phyloP scores from a whole-genome alignment of 345 rosid genomes.

The Trapa incisa region DNA sequence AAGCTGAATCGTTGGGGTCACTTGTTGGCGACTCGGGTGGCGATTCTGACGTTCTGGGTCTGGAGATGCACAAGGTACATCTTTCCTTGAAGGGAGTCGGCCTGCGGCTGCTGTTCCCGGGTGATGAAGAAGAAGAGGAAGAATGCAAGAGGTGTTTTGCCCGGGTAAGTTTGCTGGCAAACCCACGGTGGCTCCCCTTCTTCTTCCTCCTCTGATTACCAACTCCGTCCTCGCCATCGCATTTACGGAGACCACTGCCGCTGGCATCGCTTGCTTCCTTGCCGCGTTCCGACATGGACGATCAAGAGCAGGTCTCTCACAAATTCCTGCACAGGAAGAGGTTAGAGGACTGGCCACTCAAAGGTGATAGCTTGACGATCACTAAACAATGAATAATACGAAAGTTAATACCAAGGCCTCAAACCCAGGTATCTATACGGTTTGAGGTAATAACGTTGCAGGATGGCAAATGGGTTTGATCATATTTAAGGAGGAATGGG shows the following conservation, averaged over 20 bases:
- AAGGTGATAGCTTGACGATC: neutral
- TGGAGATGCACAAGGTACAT: constrained; percentile 23
- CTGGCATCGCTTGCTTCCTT: neutral
- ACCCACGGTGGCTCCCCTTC: neutral
- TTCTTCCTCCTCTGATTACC: neutral
- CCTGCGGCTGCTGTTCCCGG: neutral
- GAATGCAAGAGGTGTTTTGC: neutral
- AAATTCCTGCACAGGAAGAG: neutral
- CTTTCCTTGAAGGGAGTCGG: constrained; percentile 13
- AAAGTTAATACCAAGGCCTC: neutral
- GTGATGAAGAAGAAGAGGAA: constrained; percentile 10
- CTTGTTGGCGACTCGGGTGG: constrained; percentile 21
- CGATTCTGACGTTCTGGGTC: constrained; percentile 27
- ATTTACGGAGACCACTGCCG: neutral
- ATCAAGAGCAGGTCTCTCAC: constrained; percentile 1
- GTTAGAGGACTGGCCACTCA: constrained; percentile 3
- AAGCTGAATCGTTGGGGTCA: constrained; percentile 38
- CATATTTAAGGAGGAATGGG: neutral
- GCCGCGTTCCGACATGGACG: constrained; percentile 11
- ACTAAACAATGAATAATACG: neutral
- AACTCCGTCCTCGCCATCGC: neutral
- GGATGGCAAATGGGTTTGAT: neutral
- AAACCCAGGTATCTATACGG: neutral
- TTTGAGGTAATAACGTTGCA: neutral
- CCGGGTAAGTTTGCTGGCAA: constrained; percentile 5